A percentile compares a stretch with the other conserved stretches of the same genome.
Conservation (phyloP, 768 basidiomycete species). For the Cystofilobasidium capitatum region DNA sequence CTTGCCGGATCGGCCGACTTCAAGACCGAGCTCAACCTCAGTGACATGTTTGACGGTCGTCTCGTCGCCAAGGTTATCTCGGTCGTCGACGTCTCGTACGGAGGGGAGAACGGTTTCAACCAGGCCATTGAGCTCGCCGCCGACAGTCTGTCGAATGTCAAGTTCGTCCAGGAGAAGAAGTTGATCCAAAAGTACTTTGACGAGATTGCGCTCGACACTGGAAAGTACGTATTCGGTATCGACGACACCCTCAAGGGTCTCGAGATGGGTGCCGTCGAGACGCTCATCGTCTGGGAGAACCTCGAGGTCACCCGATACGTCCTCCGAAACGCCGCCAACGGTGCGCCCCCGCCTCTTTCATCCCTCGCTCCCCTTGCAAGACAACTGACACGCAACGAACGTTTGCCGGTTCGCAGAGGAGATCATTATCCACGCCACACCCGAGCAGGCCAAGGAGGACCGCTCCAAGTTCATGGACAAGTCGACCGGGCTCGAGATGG, state of each 20-base stretch:
- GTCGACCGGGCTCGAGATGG: slow-evolving; percentile 92
- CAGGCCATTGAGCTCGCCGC: slow-evolving; percentile 98
- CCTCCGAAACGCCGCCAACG: slow-evolving; percentile 83
- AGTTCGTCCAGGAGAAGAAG: slow-evolving; percentile 97
- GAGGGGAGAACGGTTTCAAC: slow-evolving; percentile 98
- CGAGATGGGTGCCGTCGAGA: slow-evolving; percentile 93
- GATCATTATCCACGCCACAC: slow-evolving; percentile 63
- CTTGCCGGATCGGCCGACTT: slow-evolving; percentile 96
- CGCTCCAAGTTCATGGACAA: slow-evolving; percentile 92
- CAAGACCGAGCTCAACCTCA: slow-evolving; percentile 93
- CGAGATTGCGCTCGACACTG: slow-evolving; percentile 95
- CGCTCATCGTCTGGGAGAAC: slow-evolving; percentile 97
- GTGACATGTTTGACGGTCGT: slow-evolving; percentile 89
- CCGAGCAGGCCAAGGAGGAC: slow-evolving; percentile 76
- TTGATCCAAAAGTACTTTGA: slow-evolving; percentile 98
- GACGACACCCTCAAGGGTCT: slow-evolving; percentile 93
- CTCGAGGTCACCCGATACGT: slow-evolving; percentile 79
- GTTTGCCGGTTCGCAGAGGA: slow-evolving; percentile 53
- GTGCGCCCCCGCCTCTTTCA: slow-evolving; percentile 40
- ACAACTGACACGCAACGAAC: neutral
- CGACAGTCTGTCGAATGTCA: slow-evolving; percentile 93
- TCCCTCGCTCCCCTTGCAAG: neutral
- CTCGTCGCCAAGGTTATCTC: slow-evolving; percentile 88
- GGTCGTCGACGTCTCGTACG: slow-evolving; percentile 96
- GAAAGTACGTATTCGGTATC: slow-evolving; percentile 93